A percentile compares a stretch with the other conserved stretches of the same genome.
Conservation (phyloP, 192 early-diverging fungal species). For the Coemansia sp. region DNA sequence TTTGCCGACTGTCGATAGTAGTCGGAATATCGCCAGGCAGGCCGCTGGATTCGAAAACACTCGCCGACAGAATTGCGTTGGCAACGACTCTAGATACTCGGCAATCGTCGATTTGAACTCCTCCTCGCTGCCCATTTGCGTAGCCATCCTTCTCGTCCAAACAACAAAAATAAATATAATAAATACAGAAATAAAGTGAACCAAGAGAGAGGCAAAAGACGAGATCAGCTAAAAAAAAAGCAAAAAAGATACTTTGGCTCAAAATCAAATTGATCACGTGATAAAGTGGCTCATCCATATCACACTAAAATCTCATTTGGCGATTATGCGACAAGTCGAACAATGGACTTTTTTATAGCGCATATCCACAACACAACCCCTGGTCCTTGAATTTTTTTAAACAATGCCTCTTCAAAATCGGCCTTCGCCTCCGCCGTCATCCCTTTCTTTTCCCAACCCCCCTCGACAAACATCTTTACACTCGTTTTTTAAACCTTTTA, state of each 20-base stretch:
- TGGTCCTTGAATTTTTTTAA: background rate
- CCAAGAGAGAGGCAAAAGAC: background rate
- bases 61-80: constrained; percentile 71
- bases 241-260: background rate
- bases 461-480: constrained; percentile 3
- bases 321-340: background rate
- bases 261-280: background rate
- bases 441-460: background rate
- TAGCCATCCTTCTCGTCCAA: background rate
- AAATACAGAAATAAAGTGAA: background rate
- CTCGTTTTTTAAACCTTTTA: background rate
- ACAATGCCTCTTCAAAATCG: background rate
- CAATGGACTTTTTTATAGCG: background rate
- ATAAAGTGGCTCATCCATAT: background rate
- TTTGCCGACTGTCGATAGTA: constrained; percentile 84
- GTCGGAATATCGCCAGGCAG: constrained; percentile 89
- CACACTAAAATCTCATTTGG: background rate
- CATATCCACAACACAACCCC: background rate
- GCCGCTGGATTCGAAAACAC: constrained; percentile 91
- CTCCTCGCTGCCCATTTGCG: constrained; percentile 47
- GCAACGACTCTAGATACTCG: constrained; percentile 81
- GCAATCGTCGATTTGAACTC: constrained; percentile 77
- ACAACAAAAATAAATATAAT: background rate
- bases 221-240: background rate
- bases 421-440: background rate